Percentiles rank a stretch among this genome's conserved stretches.
Evolutionary conservation across 2,329 filamentous ascomycete genomes (phyloP).

Genomic region (Colletotrichum sansevieriae): DNA sequence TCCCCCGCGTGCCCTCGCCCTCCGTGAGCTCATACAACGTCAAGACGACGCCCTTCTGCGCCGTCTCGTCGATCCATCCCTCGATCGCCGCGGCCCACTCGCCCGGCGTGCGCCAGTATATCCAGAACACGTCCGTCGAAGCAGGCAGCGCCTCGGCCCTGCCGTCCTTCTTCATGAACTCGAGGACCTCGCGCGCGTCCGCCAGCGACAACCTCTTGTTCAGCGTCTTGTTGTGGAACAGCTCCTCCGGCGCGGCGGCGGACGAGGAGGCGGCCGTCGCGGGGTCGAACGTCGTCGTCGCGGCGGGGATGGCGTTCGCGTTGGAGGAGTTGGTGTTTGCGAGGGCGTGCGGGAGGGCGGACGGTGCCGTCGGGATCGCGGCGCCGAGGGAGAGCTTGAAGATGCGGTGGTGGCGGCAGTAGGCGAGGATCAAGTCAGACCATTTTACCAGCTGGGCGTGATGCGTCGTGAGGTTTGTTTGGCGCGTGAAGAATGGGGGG

Average conservation of each 20-base stretch:
- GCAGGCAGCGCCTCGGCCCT: conserved; percentile 74
- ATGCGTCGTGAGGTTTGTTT: conserved; percentile 79
- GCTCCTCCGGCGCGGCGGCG: conserved; percentile 51
- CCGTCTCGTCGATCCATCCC: conserved; percentile 88
- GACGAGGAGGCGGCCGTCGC: conserved; percentile 58
- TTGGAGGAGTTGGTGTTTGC: conserved; percentile 44
- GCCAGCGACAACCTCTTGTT: conserved; percentile 62
- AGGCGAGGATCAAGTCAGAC: conserved; percentile 86
- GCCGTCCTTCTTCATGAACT: conserved; percentile 70
- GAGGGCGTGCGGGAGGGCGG: conserved; percentile 48
- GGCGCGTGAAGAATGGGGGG: conserved; percentile 87
- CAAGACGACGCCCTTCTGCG: conserved; percentile 87
- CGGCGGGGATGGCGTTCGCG: conserved; percentile 46
- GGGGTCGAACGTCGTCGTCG: conserved; percentile 55
- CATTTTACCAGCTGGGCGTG: conserved; percentile 86
- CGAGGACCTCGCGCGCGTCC: conserved; percentile 70
- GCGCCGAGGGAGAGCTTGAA: conserved; percentile 79
- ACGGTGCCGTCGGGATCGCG: conserved; percentile 64
- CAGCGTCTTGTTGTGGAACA: conserved; percentile 71
- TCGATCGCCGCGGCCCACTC: conserved; percentile 89
- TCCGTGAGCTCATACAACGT: conserved; percentile 93
- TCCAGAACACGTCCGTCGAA: conserved; percentile 70
- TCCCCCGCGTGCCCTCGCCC: conserved; percentile 81
- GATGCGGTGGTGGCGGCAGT: conserved; percentile 82
- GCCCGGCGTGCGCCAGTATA: conserved; percentile 89